A percentile compares a stretch with the other conserved stretches of the same genome.
phyloP scores from a whole-genome alignment of 2,329 filamentous ascomycete genomes.

The Phaeoacremonium minimum region DNA sequence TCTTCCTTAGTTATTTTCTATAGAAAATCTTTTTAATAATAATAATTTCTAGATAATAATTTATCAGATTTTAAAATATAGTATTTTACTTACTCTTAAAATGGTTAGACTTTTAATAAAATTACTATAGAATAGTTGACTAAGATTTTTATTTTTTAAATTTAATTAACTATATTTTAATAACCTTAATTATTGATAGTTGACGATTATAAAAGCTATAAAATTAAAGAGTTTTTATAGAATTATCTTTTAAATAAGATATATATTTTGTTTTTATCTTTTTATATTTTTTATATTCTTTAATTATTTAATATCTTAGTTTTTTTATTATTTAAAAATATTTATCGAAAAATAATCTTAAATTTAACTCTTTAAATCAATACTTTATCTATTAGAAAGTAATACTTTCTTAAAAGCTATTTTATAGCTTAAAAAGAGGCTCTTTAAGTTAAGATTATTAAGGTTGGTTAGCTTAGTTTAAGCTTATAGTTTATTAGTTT shows the following conservation, averaged over 20 bases:
- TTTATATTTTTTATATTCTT: neutral
- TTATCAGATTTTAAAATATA: neutral
- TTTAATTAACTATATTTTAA: neutral
- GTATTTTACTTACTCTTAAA: neutral
- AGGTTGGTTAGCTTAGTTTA: neutral
- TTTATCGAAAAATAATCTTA: neutral
- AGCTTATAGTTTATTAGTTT: neutral
- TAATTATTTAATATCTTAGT: neutral
- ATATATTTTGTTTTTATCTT: neutral
- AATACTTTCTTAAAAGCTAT: neutral
- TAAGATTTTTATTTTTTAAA: neutral
- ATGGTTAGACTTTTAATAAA: neutral
- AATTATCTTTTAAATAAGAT: neutral
- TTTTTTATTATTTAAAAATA: neutral
- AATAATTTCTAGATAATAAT: neutral
- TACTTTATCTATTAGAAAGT: neutral
- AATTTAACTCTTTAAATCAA: neutral
- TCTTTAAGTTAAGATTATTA: neutral
- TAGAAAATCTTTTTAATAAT: neutral
- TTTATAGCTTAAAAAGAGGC: neutral
- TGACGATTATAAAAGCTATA: neutral
- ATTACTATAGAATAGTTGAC: neutral
- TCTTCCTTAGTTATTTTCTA: neutral
- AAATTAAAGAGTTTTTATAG: neutral
- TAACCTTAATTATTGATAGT: neutral